Conservation (phyloP, 1,284 basidiomycete species). For the Coniferiporia weirii region DNA sequence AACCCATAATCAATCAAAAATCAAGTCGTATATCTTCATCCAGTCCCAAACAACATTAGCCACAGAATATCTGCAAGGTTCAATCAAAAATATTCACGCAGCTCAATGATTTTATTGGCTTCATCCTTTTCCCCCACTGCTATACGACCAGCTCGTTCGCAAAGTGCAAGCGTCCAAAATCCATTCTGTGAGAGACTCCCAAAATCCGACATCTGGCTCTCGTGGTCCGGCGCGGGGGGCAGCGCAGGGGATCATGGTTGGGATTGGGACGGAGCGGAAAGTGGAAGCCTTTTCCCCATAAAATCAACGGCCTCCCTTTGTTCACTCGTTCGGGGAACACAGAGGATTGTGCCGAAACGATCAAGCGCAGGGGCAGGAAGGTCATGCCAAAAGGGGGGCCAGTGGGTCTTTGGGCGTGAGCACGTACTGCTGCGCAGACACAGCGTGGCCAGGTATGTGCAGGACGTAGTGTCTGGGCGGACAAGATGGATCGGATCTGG, state of each 20-base stretch:
- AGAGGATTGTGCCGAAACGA: conserved; percentile 53
- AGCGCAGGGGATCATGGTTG: too few species aligned
- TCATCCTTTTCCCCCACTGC: conserved; percentile 40
- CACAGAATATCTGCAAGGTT: neutral
- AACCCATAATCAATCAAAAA: too few species aligned
- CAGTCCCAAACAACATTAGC: too few species aligned
- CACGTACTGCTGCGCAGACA: conserved; percentile 30
- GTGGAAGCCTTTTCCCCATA: conserved; percentile 1
- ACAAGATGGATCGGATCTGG: conserved; percentile 66
- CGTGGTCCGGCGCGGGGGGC: too few species aligned
- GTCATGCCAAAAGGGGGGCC: conserved; percentile 52
- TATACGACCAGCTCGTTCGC: conserved; percentile 56
- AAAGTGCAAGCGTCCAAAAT: conserved; percentile 50
- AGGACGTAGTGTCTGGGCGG: conserved; percentile 57
- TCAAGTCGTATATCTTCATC: too few species aligned
- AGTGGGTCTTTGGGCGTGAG: conserved; percentile 44
- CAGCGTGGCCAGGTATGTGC: conserved; percentile 6
- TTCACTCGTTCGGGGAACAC: conserved; percentile 49
- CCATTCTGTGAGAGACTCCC: conserved; percentile 38
- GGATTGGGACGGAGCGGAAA: neutral
- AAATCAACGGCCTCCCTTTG: neutral
- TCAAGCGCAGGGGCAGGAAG: conserved; percentile 50
- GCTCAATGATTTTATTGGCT: conserved; percentile 40
- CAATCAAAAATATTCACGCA: conserved; percentile 40
- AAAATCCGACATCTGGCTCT: conserved; percentile 26